Base-by-base conservation (phyloP, 768 basidiomycete species). In the Candolleomyces aberdarensis region DNA sequence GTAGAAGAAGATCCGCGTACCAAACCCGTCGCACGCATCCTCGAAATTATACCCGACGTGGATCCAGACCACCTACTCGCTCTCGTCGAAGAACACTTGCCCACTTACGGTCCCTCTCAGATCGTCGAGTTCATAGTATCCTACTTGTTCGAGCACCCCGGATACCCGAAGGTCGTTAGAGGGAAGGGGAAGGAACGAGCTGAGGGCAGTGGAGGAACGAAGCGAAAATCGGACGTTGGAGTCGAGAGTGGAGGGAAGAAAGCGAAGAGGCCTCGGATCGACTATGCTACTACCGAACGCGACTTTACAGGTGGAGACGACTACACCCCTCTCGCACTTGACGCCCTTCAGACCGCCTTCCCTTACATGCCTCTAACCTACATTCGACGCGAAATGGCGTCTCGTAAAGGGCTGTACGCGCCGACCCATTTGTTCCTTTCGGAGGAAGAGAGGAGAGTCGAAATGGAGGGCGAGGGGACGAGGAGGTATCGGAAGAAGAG, bases 41-140 rank as follows among this genome's bases (percentile, higher is more conserved):
- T 88, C 41, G 88, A 90, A 65, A 81, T 92, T 49, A 70, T 91
- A 13, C 91, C 91, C 0, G 88, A 91, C 64, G 87, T 91, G 22
- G 77, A 81, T 20, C 84, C 86, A 0, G 74, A 77, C 3, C 80
- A 91, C 63, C 81, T 80, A 13, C 67, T 77, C 22, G 62, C 69
- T 1, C 82, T 90, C 36, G 67, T 90, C 32, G 71, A 77, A 41
- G 67, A 77, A 48, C 74, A 81, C 62, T 68, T 81, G 31, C 72
- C 75, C 4, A 65, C 71, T 4, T 71, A 75, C 47, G 58, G 65
- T 4, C 74, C 75, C 0, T 64, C 75, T 14, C 51, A 52, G 51
- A 79, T 83, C 46, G 76, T 85, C 41, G 82, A 88, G 66, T 71
- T 72, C 6, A 81, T 88, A 0, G 63, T 93, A 9, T 83, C 89